These are phyloP conservation scores for Tolypocladium inflatum DNA, from an alignment of 2,329 filamentous ascomycete species.

Conservation along the genomic window DNA sequence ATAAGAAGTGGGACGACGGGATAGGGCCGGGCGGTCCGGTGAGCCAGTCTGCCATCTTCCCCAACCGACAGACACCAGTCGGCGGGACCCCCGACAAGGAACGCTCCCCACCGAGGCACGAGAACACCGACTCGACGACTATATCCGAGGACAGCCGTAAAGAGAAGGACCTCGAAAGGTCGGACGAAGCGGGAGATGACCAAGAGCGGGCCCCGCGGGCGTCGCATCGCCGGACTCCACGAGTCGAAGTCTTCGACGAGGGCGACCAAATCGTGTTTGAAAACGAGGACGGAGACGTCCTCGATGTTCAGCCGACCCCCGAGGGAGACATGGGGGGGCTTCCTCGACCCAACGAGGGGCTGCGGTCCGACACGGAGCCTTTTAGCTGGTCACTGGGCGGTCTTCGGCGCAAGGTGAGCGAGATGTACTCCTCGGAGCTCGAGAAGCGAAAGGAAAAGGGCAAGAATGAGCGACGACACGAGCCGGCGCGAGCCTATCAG, in stretches of 20 bases:
- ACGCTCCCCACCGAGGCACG: conserved; percentile 15
- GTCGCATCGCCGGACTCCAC: conserved; percentile 7
- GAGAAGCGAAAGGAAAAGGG: conserved; percentile 53
- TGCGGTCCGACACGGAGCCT: conserved; percentile 4
- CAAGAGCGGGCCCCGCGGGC: not conserved
- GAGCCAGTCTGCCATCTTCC: conserved; percentile 80
- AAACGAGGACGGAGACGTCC: conserved; percentile 77
- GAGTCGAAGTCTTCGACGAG: conserved; percentile 69
- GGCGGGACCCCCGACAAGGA: conserved; percentile 19
- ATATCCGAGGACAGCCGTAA: conserved; percentile 21
- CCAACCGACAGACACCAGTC: conserved; percentile 33
- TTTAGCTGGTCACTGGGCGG: conserved; percentile 22
- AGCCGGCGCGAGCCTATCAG: conserved; percentile 74
- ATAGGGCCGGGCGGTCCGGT: conserved; percentile 78
- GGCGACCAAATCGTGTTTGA: conserved; percentile 73
- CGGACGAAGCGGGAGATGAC: conserved; percentile 12
- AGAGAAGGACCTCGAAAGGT: conserved; percentile 17
- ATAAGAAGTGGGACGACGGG: conserved; percentile 61
- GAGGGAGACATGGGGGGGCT: not conserved
- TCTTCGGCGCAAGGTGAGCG: conserved; percentile 40
- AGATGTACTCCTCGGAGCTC: conserved; percentile 50
- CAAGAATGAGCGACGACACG: conserved; percentile 51
- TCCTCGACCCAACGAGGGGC: not conserved
- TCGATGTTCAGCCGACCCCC: conserved; percentile 46
- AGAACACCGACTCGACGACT: conserved; percentile 23